Evolutionary conservation across 495 filamentous ascomycete genomes (phyloP).

Genomic region (Aspergillus coremiiformis): DNA sequence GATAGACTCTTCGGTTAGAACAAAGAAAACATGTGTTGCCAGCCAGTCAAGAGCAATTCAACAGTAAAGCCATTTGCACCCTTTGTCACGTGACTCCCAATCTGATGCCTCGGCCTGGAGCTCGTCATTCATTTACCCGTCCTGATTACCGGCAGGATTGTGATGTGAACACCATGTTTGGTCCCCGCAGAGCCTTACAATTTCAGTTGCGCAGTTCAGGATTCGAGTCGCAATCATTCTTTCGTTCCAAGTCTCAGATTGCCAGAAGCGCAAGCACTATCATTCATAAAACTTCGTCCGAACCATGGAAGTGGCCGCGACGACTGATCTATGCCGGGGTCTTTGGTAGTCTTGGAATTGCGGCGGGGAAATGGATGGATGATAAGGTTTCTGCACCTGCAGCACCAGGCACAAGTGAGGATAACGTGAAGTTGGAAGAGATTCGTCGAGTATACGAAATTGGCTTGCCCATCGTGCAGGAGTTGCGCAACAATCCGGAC

Average conservation of each 20-base stretch:
- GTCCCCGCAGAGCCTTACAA: slow-evolving; percentile 22
- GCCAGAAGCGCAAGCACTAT: slow-evolving; percentile 22
- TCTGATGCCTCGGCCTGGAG: neutral
- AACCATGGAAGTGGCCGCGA: slow-evolving; percentile 31
- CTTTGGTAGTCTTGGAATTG: slow-evolving; percentile 30
- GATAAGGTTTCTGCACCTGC: slow-evolving; percentile 23
- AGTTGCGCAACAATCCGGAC: slow-evolving; percentile 44
- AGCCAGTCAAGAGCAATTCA: neutral
- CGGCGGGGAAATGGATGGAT: slow-evolving; percentile 21
- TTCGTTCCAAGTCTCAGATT: neutral
- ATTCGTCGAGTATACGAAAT: slow-evolving; percentile 26
- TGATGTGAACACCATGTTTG: slow-evolving; percentile 22
- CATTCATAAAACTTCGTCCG: slow-evolving; percentile 11
- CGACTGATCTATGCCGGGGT: slow-evolving; percentile 31
- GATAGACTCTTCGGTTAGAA: neutral
- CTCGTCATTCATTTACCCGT: neutral
- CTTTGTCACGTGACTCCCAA: neutral
- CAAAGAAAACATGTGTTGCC: neutral
- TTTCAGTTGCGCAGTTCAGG: slow-evolving; percentile 13
- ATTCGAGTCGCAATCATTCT: neutral
- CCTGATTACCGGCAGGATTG: neutral
- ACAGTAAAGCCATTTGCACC: too few relatives aligned
- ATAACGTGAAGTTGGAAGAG: slow-evolving; percentile 17
- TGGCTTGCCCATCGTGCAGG: slow-evolving; percentile 46
- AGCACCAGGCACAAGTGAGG: slow-evolving; percentile 26